Evolutionary conservation across 2,329 filamentous ascomycete species (phyloP), one percentile per base, ranked within the genome.

Genomic region (Aspergillus sp.): DNA sequence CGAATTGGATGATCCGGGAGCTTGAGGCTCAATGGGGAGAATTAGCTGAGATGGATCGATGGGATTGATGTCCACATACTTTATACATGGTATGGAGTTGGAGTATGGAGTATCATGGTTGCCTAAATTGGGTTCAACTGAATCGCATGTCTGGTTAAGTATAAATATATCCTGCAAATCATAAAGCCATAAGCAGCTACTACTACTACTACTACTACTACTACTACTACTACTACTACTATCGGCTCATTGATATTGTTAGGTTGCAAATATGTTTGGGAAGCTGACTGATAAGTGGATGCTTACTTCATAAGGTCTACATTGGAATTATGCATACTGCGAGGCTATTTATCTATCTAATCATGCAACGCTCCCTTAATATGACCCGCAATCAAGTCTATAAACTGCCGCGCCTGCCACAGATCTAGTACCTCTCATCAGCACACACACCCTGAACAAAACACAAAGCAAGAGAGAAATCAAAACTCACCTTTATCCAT

Each of bases 401-500:
- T 73, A 43, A 71, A 74, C 48, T 74, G 51, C 25, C 60, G 67
- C 5, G 70, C 72, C 55, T 74, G 70, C 66, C 65, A 69, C 4
- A 74, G 54, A 55, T 65, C 67, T 69, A 25, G 25, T 25, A 48
- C 32, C 0, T 12, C 5, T 5, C 12, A n/a, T 61, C 36, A 63
- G 58, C 50, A 52, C 25, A 4, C 6, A 5, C 5, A 19, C 2
- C 5, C 23, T 25, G 5, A 7, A 25, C 5, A 23, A 23, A 23
- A 5, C 21, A 23, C 5, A 23, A 23, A 23, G 21, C 21, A 23
- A 23, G 5, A 4, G 43, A 36, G 43, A 36, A 23, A n/a, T n/a
- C 39, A 19, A 6, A 28, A 63, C 65, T 51, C 45, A 69, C 67
- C 62, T 48, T 67, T 66, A 64, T 74, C 79, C 80, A 82, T 81